phyloP scores from a whole-genome alignment of 2,329 filamentous ascomycete species.

The Didymellaceae sp. region DNA sequence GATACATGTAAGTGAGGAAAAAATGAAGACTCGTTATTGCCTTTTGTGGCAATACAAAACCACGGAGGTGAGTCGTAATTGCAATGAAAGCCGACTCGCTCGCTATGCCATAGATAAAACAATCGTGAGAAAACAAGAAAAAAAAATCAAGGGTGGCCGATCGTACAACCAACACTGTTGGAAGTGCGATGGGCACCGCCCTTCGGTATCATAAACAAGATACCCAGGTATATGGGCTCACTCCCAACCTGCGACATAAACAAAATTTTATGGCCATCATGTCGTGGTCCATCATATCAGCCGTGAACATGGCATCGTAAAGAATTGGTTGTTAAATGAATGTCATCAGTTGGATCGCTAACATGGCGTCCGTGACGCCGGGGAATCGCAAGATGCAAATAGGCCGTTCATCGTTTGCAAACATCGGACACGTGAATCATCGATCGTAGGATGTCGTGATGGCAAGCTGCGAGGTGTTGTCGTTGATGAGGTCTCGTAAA shows the following conservation, averaged over 20 bases:
- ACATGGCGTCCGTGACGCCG: slow-evolving; percentile 46
- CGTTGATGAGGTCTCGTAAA: slow-evolving; percentile 36
- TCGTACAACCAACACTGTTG: slow-evolving; percentile 18
- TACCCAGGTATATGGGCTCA: slow-evolving; percentile 12
- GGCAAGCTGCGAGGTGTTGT: slow-evolving; percentile 34
- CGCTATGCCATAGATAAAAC: slow-evolving; percentile 49
- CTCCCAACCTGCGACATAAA: slow-evolving; percentile 14
- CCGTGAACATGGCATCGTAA: slow-evolving; percentile 35
- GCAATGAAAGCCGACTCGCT: slow-evolving; percentile 32
- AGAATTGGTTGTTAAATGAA: slow-evolving; percentile 36
- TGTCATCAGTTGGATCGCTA: slow-evolving; percentile 43
- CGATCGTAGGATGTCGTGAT: slow-evolving; percentile 38
- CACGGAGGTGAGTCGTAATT: slow-evolving; percentile 16
- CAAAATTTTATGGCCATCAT: slow-evolving; percentile 26
- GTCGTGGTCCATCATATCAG: slow-evolving; percentile 38
- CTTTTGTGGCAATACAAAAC: slow-evolving; percentile 14
- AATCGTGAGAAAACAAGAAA: slow-evolving; percentile 38
- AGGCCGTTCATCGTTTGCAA: slow-evolving; percentile 44
- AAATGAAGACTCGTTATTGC: slow-evolving; percentile 7
- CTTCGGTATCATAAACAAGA: slow-evolving; percentile 16
- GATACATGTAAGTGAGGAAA: slow-evolving; percentile 20
- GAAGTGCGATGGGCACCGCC: slow-evolving; percentile 2
- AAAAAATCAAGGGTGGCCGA: slow-evolving; percentile 20
- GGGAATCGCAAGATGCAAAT: slow-evolving; percentile 47
- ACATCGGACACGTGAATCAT: slow-evolving; percentile 43